phyloP scores from a whole-genome alignment of 306 rosid species.

The Cucurbita ficifolia region DNA sequence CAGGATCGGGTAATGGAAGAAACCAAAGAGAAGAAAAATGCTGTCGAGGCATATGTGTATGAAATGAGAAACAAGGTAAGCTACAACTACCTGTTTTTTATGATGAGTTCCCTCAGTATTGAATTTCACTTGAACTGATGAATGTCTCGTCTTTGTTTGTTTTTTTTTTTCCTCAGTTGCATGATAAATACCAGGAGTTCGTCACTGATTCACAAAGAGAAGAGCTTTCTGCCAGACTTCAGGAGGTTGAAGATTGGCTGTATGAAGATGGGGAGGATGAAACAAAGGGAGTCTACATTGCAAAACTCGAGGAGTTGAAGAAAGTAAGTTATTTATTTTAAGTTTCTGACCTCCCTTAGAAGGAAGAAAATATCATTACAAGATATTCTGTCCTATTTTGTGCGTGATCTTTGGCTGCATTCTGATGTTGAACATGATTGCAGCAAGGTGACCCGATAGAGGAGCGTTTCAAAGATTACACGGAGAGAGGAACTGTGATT shows the following conservation, averaged over 20 bases:
- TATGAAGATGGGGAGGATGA: slow-evolving; percentile 96
- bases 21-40: slow-evolving; percentile 89
- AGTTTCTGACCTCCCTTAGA: background rate
- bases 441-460: slow-evolving; percentile 96
- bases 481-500: slow-evolving; percentile 54
- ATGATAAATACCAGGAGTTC: slow-evolving; percentile 61
- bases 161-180: slow-evolving; percentile 35
- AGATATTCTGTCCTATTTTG: background rate
- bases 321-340: slow-evolving; percentile 26
- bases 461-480: slow-evolving; percentile 54
- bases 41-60: slow-evolving; percentile 89
- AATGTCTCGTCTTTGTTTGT: background rate
- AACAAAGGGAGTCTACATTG: slow-evolving; percentile 79
- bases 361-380: background rate
- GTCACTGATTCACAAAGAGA: slow-evolving; percentile 66
- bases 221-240: slow-evolving; percentile 44
- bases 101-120: background rate
- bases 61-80: slow-evolving; percentile 91
- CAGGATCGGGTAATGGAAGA: slow-evolving; percentile 98
- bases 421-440: background rate
- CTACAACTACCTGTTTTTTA: background rate
- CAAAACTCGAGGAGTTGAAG: slow-evolving; percentile 86
- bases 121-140: slow-evolving; percentile 1
- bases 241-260: slow-evolving; percentile 85
- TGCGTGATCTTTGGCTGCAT: background rate